phyloP scores from a whole-genome alignment of 2,329 filamentous ascomycete species.

The Herpotrichia juniperi region DNA sequence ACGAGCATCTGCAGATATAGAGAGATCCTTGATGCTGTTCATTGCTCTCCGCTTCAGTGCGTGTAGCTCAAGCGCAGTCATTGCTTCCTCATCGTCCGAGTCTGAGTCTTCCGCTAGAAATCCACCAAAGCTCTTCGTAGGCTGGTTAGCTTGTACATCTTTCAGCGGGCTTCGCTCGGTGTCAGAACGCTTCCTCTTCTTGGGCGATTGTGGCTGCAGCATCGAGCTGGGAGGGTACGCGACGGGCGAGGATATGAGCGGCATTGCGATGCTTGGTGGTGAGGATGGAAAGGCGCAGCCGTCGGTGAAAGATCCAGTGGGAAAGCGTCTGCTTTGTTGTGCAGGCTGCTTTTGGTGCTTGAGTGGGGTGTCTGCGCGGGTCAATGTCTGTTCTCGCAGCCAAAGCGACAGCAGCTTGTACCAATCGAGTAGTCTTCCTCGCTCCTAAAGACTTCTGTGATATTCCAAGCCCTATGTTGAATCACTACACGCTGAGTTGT shows the following conservation, averaged over 20 bases:
- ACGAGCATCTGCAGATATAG: conserved; percentile 26
- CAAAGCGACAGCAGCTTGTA: conserved; percentile 23
- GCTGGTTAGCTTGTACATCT: conserved; percentile 41
- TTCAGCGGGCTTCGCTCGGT: conserved; percentile 37
- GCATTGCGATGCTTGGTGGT: conserved; percentile 64
- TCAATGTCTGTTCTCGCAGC: conserved; percentile 22
- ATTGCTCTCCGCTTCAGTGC: conserved; percentile 41
- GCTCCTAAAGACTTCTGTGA: conserved; percentile 55
- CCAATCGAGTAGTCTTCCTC: conserved; percentile 51
- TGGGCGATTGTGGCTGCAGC: conserved; percentile 40
- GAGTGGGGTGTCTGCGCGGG: conserved; percentile 39
- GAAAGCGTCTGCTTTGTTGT: conserved; percentile 13
- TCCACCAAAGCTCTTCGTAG: conserved; percentile 40
- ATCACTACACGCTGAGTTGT: conserved; percentile 55
- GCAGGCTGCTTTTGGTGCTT: conserved; percentile 22
- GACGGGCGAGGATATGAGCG: conserved; percentile 65
- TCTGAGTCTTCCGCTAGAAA: conserved; percentile 50
- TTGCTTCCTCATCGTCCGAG: conserved; percentile 49
- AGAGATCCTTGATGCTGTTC: conserved; percentile 33
- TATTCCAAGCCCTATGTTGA: conserved; percentile 57
- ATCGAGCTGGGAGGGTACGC: conserved; percentile 61
- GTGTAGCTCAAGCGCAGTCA: conserved; percentile 47
- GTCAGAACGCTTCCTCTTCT: conserved; percentile 45
- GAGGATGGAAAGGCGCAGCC: conserved; percentile 43
- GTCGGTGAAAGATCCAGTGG: conserved; percentile 19